These are phyloP conservation scores for Fusarium multiceps DNA, from an alignment of 2,329 filamentous ascomycete species.

Conservation along the genomic window DNA sequence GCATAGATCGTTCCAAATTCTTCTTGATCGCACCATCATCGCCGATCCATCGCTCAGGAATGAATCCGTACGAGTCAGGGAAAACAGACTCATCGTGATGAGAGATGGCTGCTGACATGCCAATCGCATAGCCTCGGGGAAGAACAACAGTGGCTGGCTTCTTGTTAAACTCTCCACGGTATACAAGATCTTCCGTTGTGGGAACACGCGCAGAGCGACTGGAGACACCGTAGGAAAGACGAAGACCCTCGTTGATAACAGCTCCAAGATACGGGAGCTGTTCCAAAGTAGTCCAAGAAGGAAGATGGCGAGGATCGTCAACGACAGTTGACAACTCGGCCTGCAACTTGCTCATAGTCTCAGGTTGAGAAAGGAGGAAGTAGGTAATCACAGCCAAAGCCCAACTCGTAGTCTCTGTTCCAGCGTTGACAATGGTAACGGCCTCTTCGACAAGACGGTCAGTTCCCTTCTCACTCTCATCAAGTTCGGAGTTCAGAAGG, in stretches of 20 bases:
- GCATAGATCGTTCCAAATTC: constrained; percentile 12
- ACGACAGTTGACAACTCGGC: neutral
- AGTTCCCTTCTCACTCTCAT: constrained; percentile 1
- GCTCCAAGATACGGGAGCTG: constrained; percentile 11
- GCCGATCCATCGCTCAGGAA: constrained; percentile 16
- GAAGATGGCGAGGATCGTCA: constrained; percentile 4
- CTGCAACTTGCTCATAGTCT: neutral
- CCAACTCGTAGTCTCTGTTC: constrained; percentile 24
- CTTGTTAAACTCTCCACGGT: constrained; percentile 13
- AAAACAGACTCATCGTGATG: constrained; percentile 15
- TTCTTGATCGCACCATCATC: constrained; percentile 3
- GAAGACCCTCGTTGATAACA: neutral
- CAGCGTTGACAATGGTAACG: constrained; percentile 12
- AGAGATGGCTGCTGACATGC: constrained; percentile 15
- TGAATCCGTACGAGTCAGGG: constrained; percentile 11
- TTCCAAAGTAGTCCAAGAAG: constrained; percentile 19
- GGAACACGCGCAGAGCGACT: constrained; percentile 18
- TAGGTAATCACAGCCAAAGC: constrained; percentile 23
- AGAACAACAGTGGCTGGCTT: neutral
- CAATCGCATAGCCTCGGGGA: constrained; percentile 13
- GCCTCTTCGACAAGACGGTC: constrained; percentile 11
- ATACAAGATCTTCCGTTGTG: constrained; percentile 9
- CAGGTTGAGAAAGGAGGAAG: constrained; percentile 12
- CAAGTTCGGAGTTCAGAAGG: constrained; percentile 7
- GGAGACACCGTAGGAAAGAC: constrained; percentile 15